phyloP scores from a whole-genome alignment of 1,284 basidiomycete genomes.

The Ganoderma resinaceum region DNA sequence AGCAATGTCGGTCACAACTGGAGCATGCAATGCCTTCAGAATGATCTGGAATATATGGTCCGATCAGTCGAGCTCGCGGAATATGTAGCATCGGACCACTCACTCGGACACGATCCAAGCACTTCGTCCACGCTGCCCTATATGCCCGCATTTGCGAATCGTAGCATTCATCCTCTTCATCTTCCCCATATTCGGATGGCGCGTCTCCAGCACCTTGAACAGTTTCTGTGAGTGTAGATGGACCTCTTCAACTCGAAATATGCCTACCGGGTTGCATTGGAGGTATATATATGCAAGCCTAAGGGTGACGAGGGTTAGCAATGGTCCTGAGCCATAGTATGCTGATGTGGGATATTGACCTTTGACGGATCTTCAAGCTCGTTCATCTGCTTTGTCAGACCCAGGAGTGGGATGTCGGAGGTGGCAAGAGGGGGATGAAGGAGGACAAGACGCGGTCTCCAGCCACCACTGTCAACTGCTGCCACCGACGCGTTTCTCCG shows the following conservation, averaged over 20 bases:
- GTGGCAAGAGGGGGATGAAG: neutral
- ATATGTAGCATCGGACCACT: constrained; percentile 9
- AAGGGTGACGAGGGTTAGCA: neutral
- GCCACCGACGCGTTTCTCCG: constrained; percentile 20
- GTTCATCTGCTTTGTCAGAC: neutral
- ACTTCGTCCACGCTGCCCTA: constrained; percentile 40
- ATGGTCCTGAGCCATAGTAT: neutral
- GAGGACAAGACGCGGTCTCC: constrained; percentile 14
- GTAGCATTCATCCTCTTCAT: constrained; percentile 38
- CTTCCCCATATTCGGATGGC: neutral
- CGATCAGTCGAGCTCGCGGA: neutral
- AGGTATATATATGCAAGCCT: constrained; percentile 41
- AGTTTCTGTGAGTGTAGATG: neutral
- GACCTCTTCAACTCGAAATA: neutral
- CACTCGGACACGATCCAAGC: constrained; percentile 42
- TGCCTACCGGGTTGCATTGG: constrained; percentile 25
- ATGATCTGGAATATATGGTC: constrained; percentile 14
- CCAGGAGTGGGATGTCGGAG: neutral
- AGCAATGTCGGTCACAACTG: constrained; percentile 36
- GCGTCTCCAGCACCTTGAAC: neutral
- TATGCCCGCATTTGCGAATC: constrained; percentile 41
- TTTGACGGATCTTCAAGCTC: constrained; percentile 33
- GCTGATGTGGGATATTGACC: constrained; percentile 5
- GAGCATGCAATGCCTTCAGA: constrained; percentile 34
- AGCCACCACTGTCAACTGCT: constrained; percentile 3